A percentile compares a stretch with the other conserved stretches of the same genome.
Evolutionary conservation across 495 filamentous ascomycete species (phyloP).

Genomic region (Aspergillus ellipticus): DNA sequence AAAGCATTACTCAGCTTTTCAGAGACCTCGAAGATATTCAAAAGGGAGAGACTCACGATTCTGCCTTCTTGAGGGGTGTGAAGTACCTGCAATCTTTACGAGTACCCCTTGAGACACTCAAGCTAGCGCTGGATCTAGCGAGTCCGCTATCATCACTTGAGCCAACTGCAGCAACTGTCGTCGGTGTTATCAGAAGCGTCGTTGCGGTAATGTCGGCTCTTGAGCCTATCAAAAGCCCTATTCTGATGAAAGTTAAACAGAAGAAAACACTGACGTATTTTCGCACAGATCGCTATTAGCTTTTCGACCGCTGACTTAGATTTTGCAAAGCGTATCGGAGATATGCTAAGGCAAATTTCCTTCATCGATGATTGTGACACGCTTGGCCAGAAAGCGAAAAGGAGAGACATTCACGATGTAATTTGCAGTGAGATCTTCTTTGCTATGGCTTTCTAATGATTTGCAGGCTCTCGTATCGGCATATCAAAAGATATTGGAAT

Average conservation of each 20-base stretch:
- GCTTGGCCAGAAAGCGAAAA: conserved; percentile 21
- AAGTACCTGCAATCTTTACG: conserved; percentile 11
- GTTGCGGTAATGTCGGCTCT: no score
- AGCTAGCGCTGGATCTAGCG: conserved; percentile 16
- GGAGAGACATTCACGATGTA: conserved; percentile 18
- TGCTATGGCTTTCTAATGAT: not conserved
- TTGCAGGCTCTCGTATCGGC: not conserved
- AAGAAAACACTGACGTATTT: no score
- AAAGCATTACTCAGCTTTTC: conserved; percentile 7
- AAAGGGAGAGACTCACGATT: conserved; percentile 14
- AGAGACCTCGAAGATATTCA: conserved; percentile 10
- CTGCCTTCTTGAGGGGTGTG: conserved; percentile 12
- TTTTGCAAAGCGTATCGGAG: not conserved
- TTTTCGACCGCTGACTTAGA: no score
- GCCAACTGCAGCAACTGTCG: no score
- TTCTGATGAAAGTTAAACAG: no score
- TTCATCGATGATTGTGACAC: conserved; percentile 25
- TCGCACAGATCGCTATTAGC: no score
- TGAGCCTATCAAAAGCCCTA: no score
- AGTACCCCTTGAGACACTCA: conserved; percentile 16
- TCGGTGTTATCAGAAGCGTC: no score
- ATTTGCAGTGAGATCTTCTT: not conserved
- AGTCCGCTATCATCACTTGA: conserved; percentile 1
- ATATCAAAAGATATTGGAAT: conserved; percentile 3
- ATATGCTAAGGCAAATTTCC: conserved; percentile 19